Evolutionary conservation across 225 moss, liverwort and hornwort species (phyloP).

Genomic region (Asterella californica): DNA sequence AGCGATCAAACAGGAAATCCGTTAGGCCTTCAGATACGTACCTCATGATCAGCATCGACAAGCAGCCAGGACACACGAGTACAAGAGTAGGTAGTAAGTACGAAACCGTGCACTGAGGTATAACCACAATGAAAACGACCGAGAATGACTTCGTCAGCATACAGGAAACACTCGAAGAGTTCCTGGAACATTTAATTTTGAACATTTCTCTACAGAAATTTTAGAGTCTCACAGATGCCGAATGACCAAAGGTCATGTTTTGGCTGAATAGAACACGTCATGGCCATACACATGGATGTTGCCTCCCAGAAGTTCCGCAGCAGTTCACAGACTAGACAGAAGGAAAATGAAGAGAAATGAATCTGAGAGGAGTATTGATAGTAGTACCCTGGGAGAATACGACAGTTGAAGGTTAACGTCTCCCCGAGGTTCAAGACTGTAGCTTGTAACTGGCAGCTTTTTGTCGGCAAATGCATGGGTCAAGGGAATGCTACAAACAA

Average conservation of each 20-base stretch:
- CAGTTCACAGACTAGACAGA: too few species aligned
- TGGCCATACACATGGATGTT: neutral
- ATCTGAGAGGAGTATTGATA: neutral
- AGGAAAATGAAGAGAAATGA: neutral
- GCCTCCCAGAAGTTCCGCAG: neutral
- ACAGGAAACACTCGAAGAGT: too few species aligned
- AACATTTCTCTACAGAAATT: neutral
- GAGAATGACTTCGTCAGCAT: neutral
- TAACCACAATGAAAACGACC: neutral
- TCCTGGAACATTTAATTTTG: too few species aligned
- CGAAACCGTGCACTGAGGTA: too few species aligned
- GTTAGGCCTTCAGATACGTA: neutral
- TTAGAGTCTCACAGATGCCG: neutral
- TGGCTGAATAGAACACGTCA: neutral
- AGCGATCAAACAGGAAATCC: neutral
- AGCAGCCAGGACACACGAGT: neutral
- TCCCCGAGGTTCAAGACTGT: conserved; percentile 45
- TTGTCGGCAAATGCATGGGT: conserved; percentile 34
- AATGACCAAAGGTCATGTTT: neutral
- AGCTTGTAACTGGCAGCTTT: conserved; percentile 44
- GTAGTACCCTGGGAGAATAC: conserved; percentile 42
- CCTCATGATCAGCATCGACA: neutral
- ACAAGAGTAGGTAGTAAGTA: neutral
- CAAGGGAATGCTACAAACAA: conserved; percentile 41
- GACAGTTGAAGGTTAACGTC: conserved; percentile 41